Evolutionary conservation across 805 yeast genomes (phyloP).

Genomic region (Wickerhamomyces tratensis): DNA sequence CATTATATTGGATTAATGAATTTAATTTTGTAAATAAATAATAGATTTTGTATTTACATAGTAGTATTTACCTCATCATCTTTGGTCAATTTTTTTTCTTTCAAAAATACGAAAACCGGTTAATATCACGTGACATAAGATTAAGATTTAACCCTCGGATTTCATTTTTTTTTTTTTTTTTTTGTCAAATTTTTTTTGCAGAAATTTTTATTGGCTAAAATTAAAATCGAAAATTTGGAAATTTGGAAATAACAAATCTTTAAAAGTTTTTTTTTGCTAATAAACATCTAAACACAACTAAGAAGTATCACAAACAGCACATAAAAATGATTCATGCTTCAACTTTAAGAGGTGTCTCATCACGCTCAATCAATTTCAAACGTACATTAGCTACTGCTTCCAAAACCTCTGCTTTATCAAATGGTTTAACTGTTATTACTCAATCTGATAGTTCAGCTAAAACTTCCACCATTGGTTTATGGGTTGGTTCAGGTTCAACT

Average conservation of each 20-base stretch:
- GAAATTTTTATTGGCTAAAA: background rate
- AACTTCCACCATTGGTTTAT: conserved; percentile 59
- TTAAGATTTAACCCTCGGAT: background rate
- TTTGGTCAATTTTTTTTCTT: too few relatives aligned
- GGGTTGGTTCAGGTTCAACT: conserved; percentile 70
- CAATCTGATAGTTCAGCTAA: conserved; percentile 46
- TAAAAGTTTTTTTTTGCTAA: background rate
- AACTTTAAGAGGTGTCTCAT: conserved; percentile 11
- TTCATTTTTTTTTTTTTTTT: too few relatives aligned
- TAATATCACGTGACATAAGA: too few relatives aligned
- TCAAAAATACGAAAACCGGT: too few relatives aligned
- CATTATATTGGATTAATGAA: background rate
- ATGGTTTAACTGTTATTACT: conserved; percentile 68
- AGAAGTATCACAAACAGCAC: background rate
- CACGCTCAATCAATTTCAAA: conserved; percentile 11
- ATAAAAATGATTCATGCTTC: conserved; percentile 17
- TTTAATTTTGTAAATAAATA: too few relatives aligned
- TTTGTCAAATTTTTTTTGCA: background rate
- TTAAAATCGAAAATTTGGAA: background rate
- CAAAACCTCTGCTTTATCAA: conserved; percentile 61
- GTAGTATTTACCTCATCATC: too few relatives aligned
- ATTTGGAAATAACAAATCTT: background rate
- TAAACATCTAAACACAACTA: background rate
- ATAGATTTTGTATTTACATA: too few relatives aligned
- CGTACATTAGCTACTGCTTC: conserved; percentile 53